A percentile compares a stretch with the other conserved stretches of the same genome.
phyloP scores from a whole-genome alignment of 345 rosid genomes.

The Carallia pectinifolia region DNA sequence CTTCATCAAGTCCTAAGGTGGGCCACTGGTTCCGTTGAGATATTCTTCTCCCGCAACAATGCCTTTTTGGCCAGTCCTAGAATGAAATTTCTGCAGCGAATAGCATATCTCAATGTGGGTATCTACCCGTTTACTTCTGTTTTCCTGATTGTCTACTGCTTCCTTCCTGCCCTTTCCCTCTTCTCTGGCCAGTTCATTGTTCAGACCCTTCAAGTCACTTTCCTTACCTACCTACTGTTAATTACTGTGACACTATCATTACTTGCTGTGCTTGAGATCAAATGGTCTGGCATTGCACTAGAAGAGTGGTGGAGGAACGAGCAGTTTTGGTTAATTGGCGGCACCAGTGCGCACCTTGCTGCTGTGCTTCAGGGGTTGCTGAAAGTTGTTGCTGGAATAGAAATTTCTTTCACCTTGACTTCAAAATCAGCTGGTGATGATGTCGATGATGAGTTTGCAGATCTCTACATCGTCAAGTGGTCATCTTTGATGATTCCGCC shows the following conservation, averaged over 20 bases:
- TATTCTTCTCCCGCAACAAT: constrained; percentile 95
- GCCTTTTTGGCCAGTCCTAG: constrained; percentile 80
- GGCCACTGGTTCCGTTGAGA: constrained; percentile 99
- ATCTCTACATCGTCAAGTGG: constrained; percentile 81
- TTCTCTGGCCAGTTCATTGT: constrained; percentile 98
- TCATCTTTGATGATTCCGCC: constrained; percentile 92
- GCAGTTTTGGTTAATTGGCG: constrained; percentile 97
- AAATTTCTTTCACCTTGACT: constrained; percentile 88
- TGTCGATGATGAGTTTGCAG: constrained; percentile 88
- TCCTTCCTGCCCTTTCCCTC: constrained; percentile 92
- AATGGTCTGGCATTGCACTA: constrained; percentile 90
- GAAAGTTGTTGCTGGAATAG: constrained; percentile 90
- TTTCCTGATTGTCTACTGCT: constrained; percentile 94
- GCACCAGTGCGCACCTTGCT: constrained; percentile 95
- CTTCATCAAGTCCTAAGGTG: constrained; percentile 96
- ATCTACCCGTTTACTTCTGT: constrained; percentile 95
- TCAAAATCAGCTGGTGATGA: constrained; percentile 89
- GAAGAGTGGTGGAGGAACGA: constrained; percentile 99
- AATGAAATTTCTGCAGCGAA: constrained; percentile 88
- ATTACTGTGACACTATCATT: constrained; percentile 73
- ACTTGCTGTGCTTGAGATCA: constrained; percentile 87
- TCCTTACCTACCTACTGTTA: constrained; percentile 74
- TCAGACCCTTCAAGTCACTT: constrained; percentile 70
- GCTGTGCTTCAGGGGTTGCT: constrained; percentile 92
- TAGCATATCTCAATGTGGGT: constrained; percentile 91